phyloP scores from a whole-genome alignment of 495 filamentous ascomycete species.

The Lichenothelia convexa region DNA sequence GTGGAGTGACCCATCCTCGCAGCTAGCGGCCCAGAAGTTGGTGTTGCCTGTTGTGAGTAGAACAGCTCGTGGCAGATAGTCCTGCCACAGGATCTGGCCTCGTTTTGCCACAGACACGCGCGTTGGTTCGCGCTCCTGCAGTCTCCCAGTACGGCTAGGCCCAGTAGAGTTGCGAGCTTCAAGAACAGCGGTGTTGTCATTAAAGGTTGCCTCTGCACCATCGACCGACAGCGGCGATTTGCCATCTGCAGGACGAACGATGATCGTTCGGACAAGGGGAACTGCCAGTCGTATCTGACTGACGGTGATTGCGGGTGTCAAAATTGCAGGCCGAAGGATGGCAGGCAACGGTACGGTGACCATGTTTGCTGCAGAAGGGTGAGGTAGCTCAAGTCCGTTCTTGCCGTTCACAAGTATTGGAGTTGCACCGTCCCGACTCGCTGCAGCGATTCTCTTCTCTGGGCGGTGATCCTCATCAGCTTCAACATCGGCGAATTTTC shows the following conservation, averaged over 20 bases:
- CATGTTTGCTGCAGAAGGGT: constrained; percentile 2
- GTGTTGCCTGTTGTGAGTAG: constrained; percentile 77
- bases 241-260: constrained; percentile 45
- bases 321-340: constrained; percentile 71
- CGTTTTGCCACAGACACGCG: constrained; percentile 62
- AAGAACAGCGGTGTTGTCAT: constrained; percentile 45
- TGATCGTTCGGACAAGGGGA: constrained; percentile 66
- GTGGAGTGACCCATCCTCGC: constrained; percentile 85
- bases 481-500: constrained; percentile 51
- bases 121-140: constrained; percentile 56
- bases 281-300: constrained; percentile 81
- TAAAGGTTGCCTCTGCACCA: constrained; percentile 18
- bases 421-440: constrained; percentile 44
- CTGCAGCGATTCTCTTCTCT: constrained; percentile 40
- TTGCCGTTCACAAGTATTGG: constrained; percentile 57
- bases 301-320: constrained; percentile 58
- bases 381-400: constrained; percentile 46
- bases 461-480: constrained; percentile 48
- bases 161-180: constrained; percentile 54
- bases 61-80: constrained; percentile 69
- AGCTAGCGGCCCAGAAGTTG: constrained; percentile 78
- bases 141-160: constrained; percentile 34
- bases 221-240: constrained; percentile 11
- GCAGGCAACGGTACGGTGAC: constrained; percentile 39
- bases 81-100: constrained; percentile 82